These are phyloP conservation scores for Lactifluus rugatus DNA, from an alignment of 768 basidiomycete genomes.

Conservation along the genomic window DNA sequence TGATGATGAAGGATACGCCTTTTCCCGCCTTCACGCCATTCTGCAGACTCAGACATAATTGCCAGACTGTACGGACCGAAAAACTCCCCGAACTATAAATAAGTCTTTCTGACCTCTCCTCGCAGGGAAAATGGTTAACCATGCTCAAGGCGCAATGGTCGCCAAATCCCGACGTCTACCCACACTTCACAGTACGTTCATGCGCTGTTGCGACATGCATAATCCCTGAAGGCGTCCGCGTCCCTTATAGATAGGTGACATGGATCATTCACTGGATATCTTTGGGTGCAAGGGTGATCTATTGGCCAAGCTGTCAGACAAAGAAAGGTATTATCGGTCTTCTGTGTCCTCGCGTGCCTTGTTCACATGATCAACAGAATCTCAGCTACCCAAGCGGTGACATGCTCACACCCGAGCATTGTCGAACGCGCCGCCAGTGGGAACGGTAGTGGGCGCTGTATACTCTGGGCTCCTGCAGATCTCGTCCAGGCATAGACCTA, in stretches of 20 bases:
- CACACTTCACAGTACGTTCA: slow-evolving; percentile 65
- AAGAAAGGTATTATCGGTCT: slow-evolving; percentile 44
- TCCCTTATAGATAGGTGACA: slow-evolving; percentile 51
- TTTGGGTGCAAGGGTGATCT: slow-evolving; percentile 70
- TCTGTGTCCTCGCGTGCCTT: not conserved
- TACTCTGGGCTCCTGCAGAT: slow-evolving; percentile 60
- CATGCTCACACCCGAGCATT: slow-evolving; percentile 70
- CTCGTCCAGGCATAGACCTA: not conserved
- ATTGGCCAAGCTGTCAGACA: slow-evolving; percentile 42
- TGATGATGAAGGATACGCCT: slow-evolving; percentile 35
- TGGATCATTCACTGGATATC: slow-evolving; percentile 72
- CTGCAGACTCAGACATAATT: slow-evolving; percentile 55
- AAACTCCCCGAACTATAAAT: not conserved
- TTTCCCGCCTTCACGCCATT: slow-evolving; percentile 62
- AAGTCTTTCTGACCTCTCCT: not conserved
- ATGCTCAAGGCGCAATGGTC: slow-evolving; percentile 71
- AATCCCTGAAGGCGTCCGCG: not conserved
- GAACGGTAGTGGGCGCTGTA: slow-evolving; percentile 70
- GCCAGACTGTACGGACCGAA: slow-evolving; percentile 57
- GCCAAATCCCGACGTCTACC: slow-evolving; percentile 67
- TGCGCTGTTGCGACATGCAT: not conserved
- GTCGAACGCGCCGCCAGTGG: slow-evolving; percentile 69
- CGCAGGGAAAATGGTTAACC: slow-evolving; percentile 77
- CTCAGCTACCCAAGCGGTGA: slow-evolving; percentile 83
- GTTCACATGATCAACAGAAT: slow-evolving; percentile 36